phyloP scores from a whole-genome alignment of 1,139 yeast genomes.

The Hemisphaericaspora xylofermentans region DNA sequence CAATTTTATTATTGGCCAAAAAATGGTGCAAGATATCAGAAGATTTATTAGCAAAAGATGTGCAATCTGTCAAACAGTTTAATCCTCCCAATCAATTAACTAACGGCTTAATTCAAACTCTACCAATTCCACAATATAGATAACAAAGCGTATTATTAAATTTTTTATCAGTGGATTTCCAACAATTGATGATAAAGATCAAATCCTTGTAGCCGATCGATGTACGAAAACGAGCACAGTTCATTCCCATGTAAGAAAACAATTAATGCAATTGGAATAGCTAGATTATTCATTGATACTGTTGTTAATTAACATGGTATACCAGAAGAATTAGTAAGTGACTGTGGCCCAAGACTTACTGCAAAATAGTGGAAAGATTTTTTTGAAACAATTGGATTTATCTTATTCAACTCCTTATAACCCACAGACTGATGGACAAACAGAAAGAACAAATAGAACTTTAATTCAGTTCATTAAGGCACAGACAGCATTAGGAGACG shows the following conservation, averaged over 20 bases:
- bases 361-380: neutral
- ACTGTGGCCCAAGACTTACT: neutral
- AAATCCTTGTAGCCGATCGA: neutral
- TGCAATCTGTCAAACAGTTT: neutral
- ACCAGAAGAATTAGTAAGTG: neutral
- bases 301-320: neutral
- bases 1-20: neutral
- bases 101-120: neutral
- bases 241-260: neutral
- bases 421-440: conserved; percentile 7
- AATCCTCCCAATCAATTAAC: neutral
- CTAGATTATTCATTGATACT: neutral
- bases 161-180: conserved; percentile 4
- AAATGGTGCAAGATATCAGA: neutral
- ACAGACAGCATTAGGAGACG: no score
- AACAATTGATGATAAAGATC: neutral
- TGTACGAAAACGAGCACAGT: conserved; percentile 1
- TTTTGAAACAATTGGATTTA: neutral
- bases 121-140: neutral
- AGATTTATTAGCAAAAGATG: neutral
- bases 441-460: conserved; percentile 4
- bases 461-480: neutral
- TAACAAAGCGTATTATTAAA: conserved; percentile 1
- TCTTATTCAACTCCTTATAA: conserved; percentile 1
- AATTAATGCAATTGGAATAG: neutral